Base-by-base conservation (phyloP, 805 yeast genomes). In the Ogataea nonfermentans region DNA sequence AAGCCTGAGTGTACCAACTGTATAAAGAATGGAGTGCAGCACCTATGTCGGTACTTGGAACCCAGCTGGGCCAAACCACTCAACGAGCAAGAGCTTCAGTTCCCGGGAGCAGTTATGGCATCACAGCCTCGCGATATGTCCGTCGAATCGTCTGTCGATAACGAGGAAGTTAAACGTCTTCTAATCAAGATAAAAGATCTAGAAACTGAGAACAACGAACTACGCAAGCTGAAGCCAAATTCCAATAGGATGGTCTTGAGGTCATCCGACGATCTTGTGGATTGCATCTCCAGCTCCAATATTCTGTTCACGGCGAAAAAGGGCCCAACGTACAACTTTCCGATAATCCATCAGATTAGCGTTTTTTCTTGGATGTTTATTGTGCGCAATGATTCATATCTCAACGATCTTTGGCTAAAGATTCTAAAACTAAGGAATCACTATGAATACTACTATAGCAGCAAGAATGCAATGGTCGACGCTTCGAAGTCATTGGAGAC, bases 351-450 rank as follows among this genome's bases (percentile, higher is more conserved):
- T 41, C 67, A 65, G 36, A 65, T 65, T 16, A 56, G 79, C 42
- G 73, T 77, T 1, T 69, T 79, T 4, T 78, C 79, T 16, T 76
- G 81, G 80, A 57, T 76, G 49, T 78, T 79, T 19, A 68, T 76
- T 14, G 75, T 76, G 66, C 71, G 76, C 52, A 78, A 79, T 49
- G 82, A 76, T 47, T 74, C 78, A 4, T 76, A 74, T 49, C 54
- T 76, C 32, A 70, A 77, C 43, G 71, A 76, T 30, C 51, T 76
- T 16, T 76, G 82, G 82, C 46, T 61, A 40, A 64, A 64, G 42
- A 64, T 65, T 13, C 41, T 62, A 24, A 60, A 59, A 35, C 48
- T 65, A 15, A 49, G 68, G 32, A 62, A 59, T 34, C 67, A 63
- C 38, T 65, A 64, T 38, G 69, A 65, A 37, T 61, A 56, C 35